These are phyloP conservation scores for Lepidium campestre DNA, from an alignment of 441 rosid genomes.

Conservation along the genomic window DNA sequence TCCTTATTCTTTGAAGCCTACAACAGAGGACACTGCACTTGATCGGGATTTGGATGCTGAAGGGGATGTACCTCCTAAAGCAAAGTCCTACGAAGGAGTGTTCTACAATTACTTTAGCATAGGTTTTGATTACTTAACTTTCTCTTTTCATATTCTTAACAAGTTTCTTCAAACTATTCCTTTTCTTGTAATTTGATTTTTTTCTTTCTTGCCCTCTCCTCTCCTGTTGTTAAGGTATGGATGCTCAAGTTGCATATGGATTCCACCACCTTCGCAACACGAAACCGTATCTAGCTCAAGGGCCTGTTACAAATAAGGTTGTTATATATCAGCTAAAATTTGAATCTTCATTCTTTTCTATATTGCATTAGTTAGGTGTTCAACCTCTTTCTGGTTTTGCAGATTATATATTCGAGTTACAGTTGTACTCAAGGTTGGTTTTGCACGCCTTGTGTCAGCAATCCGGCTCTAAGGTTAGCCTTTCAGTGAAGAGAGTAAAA, in stretches of 20 bases:
- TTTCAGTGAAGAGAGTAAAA: constrained; percentile 10
- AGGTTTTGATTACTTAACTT: constrained; percentile 31
- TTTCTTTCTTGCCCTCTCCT: neutral
- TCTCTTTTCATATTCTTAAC: neutral
- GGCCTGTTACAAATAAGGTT: constrained; percentile 85
- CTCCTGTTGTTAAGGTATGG: constrained; percentile 57
- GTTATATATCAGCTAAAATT: neutral
- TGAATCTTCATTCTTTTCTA: neutral
- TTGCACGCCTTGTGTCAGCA: constrained; percentile 85
- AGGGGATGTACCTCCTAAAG: constrained; percentile 44
- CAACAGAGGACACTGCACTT: constrained; percentile 47
- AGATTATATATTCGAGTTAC: constrained; percentile 92
- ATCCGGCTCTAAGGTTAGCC: constrained; percentile 67
- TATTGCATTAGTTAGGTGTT: neutral
- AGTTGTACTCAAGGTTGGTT: constrained; percentile 96
- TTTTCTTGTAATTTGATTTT: neutral
- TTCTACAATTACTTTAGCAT: constrained; percentile 88
- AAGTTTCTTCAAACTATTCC: neutral
- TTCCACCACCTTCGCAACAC: constrained; percentile 82
- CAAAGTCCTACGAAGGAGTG: constrained; percentile 60
- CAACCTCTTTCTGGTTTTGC: constrained; percentile 14
- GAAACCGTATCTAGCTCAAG: constrained; percentile 77
- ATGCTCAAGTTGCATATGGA: constrained; percentile 89
- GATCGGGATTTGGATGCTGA: constrained; percentile 56
- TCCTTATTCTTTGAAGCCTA: constrained; percentile 59